phyloP scores from a whole-genome alignment of 306 rosid species.

The Inga oerstediana region DNA sequence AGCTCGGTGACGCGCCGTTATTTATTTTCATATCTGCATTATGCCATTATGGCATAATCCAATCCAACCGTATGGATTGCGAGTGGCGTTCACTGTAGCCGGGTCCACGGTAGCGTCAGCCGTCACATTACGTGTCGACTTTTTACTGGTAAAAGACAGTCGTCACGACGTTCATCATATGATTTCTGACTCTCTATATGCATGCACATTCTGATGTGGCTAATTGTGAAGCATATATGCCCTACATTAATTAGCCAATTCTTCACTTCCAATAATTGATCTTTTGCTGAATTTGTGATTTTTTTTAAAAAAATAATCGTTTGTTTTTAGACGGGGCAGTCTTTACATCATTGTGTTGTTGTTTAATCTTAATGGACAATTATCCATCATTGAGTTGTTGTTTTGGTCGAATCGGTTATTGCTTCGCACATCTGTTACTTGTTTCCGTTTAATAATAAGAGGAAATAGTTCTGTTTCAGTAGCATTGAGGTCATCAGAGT shows the following conservation, averaged over 20 bases:
- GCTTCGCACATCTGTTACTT: too few relatives aligned
- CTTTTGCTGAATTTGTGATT: not conserved
- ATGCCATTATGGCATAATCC: too few relatives aligned
- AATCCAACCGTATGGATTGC: slow-evolving; percentile 5
- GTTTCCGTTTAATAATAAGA: too few relatives aligned
- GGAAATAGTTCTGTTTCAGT: too few relatives aligned
- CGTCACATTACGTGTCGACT: slow-evolving; percentile 30
- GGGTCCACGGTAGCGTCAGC: slow-evolving; percentile 45
- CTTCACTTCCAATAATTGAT: not conserved
- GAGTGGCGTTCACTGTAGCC: slow-evolving; percentile 35
- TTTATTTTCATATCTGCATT: not conserved
- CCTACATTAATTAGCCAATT: not conserved
- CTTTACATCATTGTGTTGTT: too few relatives aligned
- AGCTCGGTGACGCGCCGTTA: not conserved
- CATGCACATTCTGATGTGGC: not conserved
- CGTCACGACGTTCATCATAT: not conserved
- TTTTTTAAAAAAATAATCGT: too few relatives aligned
- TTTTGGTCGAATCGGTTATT: too few relatives aligned
- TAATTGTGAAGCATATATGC: not conserved
- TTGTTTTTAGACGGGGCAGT: too few relatives aligned
- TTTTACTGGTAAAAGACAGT: slow-evolving; percentile 20
- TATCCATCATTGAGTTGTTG: too few relatives aligned
- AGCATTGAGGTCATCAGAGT: too few relatives aligned
- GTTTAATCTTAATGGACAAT: too few relatives aligned
- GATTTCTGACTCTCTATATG: not conserved